Evolutionary conservation across 768 basidiomycete species (phyloP), one percentile per base, ranked within the genome.

Genomic region (Boletus barrowsii): DNA sequence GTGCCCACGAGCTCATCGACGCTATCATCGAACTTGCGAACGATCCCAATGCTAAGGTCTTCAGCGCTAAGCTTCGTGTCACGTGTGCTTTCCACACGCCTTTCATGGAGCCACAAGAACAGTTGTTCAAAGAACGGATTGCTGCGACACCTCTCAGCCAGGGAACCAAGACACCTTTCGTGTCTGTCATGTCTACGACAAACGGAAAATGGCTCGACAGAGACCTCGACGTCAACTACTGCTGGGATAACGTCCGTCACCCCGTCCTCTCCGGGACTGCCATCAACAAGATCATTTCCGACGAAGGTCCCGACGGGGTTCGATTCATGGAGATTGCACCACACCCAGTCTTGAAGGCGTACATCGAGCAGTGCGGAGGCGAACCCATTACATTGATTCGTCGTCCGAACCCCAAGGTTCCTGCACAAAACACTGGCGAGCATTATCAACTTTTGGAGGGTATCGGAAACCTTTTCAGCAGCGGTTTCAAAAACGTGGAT

Each of bases 221-320:
- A 30, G 64, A 65, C 44, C 56, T 61, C n/a, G 59, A 55, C 62
- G 30, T 61, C 22, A 30, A 65, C 51, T 73, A 73, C 37, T 73
- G 67, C 53, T 73, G 72, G 72, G 67, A 73, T 22, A 73, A 71
- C 46, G 67, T 72, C 47, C 73, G 68, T 47, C 56, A 58, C 29
- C 73, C 72, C 0, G 72, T 73, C 10, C 60, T 69, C 24, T 73
- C 73, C 15, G 64, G 69, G 3, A 65, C 65, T 45, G 67, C 67
- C 7, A 65, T 73, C 53, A 65, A 67, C 56, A 68, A 67, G 47
- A 61, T 73, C 0, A 51, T 64, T 10, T 59, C 66, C 10, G 68
- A 72, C 18, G 62, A 70, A 49, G 64, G 68, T 18, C 54, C 57
- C 8, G 65, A 72, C 2, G 62, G 65, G 4, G 49, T 71, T 8